A percentile compares a stretch with the other conserved stretches of the same genome.
phyloP scores from a whole-genome alignment of 2,329 filamentous ascomycete genomes.

The Colletotrichum chrysophilum region DNA sequence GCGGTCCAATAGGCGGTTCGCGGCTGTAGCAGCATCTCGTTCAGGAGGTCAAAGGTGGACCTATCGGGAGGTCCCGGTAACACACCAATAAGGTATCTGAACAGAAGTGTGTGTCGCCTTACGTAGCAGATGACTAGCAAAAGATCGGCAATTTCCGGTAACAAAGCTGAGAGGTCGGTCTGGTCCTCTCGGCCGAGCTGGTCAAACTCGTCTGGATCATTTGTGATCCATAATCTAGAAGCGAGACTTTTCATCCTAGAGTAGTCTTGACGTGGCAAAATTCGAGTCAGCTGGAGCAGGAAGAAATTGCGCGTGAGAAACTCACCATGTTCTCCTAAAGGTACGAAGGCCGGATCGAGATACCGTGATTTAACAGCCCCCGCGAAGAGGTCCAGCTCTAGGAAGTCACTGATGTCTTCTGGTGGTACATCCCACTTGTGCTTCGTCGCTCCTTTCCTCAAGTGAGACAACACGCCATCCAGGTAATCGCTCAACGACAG shows the following conservation, averaged over 20 bases:
- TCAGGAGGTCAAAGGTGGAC: neutral
- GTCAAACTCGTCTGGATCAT: neutral
- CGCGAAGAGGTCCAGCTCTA: neutral
- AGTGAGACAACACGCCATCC: neutral
- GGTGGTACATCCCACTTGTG: constrained; percentile 1
- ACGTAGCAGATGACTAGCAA: neutral
- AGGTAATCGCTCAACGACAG: neutral
- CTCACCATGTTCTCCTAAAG: neutral
- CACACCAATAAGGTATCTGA: neutral
- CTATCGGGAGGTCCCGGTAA: neutral
- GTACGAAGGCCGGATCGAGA: neutral
- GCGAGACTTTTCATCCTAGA: neutral
- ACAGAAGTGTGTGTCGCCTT: neutral
- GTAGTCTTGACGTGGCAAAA: neutral
- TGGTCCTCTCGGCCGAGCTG: neutral
- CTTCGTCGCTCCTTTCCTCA: neutral
- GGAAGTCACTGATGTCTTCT: neutral
- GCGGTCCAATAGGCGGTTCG: neutral
- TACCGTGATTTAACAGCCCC: neutral
- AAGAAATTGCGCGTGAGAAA: neutral
- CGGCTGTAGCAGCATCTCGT: neutral
- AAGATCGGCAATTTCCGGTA: neutral
- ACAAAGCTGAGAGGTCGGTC: neutral
- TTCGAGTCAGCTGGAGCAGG: neutral
- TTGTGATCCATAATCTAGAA: neutral